Percentiles rank a stretch among this genome's conserved stretches.
Evolutionary conservation across 495 filamentous ascomycete species (phyloP).

Genomic region (Staphylotrichum longicolle): DNA sequence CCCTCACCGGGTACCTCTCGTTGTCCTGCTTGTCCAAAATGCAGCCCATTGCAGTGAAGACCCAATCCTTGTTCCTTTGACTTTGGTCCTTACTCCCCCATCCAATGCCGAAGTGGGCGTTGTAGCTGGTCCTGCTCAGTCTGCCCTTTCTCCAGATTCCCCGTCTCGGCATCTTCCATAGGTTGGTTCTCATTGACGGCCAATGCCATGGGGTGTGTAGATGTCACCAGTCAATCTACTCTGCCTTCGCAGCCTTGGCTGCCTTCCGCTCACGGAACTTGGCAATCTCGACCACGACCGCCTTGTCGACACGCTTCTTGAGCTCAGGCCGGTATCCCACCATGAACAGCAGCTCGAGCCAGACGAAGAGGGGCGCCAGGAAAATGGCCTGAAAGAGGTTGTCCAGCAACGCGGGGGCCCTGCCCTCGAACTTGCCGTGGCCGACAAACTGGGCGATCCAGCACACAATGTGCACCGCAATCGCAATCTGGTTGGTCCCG

Average conservation of each 20-base stretch:
- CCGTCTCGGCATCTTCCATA: no score
- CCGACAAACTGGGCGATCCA: slow-evolving; percentile 92
- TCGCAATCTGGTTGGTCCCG: slow-evolving; percentile 67
- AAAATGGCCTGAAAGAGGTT: slow-evolving; percentile 88
- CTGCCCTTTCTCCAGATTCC: no score
- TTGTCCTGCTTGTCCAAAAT: background rate
- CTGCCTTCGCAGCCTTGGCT: slow-evolving; percentile 19
- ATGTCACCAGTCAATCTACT: background rate
- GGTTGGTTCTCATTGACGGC: no score
- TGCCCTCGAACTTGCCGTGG: slow-evolving; percentile 83
- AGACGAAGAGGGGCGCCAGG: slow-evolving; percentile 97
- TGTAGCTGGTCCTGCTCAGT: no score
- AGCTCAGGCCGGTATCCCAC: slow-evolving; percentile 88
- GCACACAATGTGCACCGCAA: slow-evolving; percentile 63
- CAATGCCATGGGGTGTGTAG: background rate
- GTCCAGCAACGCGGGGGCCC: slow-evolving; percentile 85
- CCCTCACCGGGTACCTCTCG: background rate
- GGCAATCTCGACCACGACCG: slow-evolving; percentile 65
- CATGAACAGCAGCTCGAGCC: slow-evolving; percentile 90
- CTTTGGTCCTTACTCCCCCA: no score
- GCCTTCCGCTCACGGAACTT: slow-evolving; percentile 52
- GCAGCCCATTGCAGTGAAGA: background rate
- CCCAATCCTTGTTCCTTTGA: no score
- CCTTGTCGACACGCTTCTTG: slow-evolving; percentile 72
- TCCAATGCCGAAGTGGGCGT: no score